A percentile compares a stretch with the other conserved stretches of the same genome.
Conservation (phyloP, 805 yeast species). For the Blastobotrys muscicola region DNA sequence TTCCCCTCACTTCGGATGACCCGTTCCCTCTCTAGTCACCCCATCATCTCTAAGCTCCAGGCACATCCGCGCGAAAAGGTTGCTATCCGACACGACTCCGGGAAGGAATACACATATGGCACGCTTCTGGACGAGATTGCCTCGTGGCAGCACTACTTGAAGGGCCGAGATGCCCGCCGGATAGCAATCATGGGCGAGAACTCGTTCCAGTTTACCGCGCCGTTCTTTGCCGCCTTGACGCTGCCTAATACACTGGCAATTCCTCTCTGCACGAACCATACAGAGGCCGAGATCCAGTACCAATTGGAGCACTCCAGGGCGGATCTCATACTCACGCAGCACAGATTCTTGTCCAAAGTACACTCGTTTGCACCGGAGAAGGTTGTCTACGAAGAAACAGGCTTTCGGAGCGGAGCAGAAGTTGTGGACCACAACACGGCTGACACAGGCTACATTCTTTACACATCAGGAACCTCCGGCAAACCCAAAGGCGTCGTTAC, state of each 20-base stretch:
- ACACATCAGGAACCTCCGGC: constrained; percentile 30
- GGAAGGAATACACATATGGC: constrained; percentile 24
- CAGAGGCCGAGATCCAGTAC: constrained; percentile 23
- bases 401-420: constrained; percentile 1
- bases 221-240: constrained; percentile 22
- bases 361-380: constrained; percentile 12
- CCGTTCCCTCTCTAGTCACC: constrained; percentile 14
- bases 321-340: constrained; percentile 21
- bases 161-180: constrained; percentile 12
- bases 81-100: constrained; percentile 26
- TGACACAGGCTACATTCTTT: constrained; percentile 23
- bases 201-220: constrained; percentile 22
- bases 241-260: constrained; percentile 24
- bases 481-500: constrained; percentile 29
- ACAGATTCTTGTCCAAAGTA: constrained; percentile 20
- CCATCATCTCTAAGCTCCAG: constrained; percentile 14
- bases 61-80: constrained; percentile 19
- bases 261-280: constrained; percentile 28
- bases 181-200: constrained; percentile 30
- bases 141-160: constrained; percentile 18
- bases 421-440: constrained; percentile 1
- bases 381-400: constrained; percentile 14
- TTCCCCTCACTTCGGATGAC: constrained; percentile 1
- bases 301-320: constrained; percentile 24
- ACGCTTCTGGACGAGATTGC: constrained; percentile 20